Conservation (phyloP, 371 early-diverging fungal genomes). For the Mucor ambiguus region DNA sequence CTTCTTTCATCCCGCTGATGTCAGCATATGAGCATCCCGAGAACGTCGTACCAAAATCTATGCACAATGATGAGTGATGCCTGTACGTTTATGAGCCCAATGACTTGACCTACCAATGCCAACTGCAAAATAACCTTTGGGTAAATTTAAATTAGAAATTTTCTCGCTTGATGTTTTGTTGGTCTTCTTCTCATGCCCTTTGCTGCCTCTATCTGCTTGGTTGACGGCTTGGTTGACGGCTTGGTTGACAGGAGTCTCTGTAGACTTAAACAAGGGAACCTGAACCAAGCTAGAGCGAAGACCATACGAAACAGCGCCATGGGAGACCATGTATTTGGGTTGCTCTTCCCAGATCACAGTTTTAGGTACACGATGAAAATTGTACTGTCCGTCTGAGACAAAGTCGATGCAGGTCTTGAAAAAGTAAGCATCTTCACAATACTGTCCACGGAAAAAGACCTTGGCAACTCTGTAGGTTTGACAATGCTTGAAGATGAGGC, state of each 20-base stretch:
- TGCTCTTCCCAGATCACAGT: not conserved
- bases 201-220: not conserved
- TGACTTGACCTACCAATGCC: conserved; percentile 36
- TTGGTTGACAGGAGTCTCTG: not conserved
- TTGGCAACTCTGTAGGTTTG: not conserved
- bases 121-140: conserved; percentile 7
- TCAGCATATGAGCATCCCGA: conserved; percentile 43
- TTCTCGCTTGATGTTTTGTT: not conserved
- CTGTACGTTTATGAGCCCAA: not conserved
- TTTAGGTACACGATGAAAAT: not conserved
- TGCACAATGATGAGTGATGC: not conserved
- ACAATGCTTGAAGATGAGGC: not conserved
- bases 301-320: conserved; percentile 6
- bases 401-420: not conserved
- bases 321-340: not conserved
- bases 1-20: not conserved
- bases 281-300: not conserved
- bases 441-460: not conserved
- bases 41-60: conserved; percentile 59
- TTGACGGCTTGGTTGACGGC: not conserved
- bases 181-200: not conserved
- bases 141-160: not conserved
- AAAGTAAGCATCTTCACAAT: not conserved
- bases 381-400: not conserved
- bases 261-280: not conserved